Conservation (phyloP, 331 rosid genomes). For the Cydonia oblonga region DNA sequence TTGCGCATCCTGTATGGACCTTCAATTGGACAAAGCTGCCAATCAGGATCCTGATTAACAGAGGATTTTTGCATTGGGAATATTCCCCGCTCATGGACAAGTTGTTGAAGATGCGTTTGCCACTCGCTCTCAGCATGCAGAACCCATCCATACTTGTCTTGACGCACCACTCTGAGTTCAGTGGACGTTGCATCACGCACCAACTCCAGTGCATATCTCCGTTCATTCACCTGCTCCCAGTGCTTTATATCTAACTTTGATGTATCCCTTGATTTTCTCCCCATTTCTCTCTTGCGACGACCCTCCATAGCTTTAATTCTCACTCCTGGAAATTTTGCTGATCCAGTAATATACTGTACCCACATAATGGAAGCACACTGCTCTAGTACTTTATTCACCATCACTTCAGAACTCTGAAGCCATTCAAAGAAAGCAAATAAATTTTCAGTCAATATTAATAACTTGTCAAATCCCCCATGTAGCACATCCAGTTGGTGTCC, state of each 20-base stretch:
- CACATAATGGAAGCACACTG: slow-evolving; percentile 93
- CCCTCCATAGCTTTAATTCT: slow-evolving; percentile 94
- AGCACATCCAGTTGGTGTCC: slow-evolving; percentile 77
- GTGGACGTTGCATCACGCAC: slow-evolving; percentile 95
- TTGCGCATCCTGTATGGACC: slow-evolving; percentile 99
- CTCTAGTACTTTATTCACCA: slow-evolving; percentile 74
- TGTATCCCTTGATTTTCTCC: slow-evolving; percentile 70
- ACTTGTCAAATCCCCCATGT: slow-evolving; percentile 89
- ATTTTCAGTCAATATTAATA: slow-evolving; percentile 76
- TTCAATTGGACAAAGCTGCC: slow-evolving; percentile 99
- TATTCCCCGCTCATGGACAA: slow-evolving; percentile 94
- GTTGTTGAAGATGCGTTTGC: slow-evolving; percentile 93
- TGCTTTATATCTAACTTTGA: slow-evolving; percentile 75
- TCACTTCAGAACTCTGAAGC: slow-evolving; percentile 59
- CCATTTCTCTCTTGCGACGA: slow-evolving; percentile 90
- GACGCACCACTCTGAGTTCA: slow-evolving; percentile 95
- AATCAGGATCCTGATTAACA: slow-evolving; percentile 52
- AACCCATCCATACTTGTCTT: slow-evolving; percentile 99
- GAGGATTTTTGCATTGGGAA: slow-evolving; percentile 59
- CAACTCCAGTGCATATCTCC: slow-evolving; percentile 87
- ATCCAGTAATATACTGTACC: slow-evolving; percentile 91
- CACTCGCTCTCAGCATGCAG: slow-evolving; percentile 99
- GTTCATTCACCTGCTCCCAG: slow-evolving; percentile 94
- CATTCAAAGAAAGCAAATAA: slow-evolving; percentile 73
- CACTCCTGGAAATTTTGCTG: slow-evolving; percentile 91